Percentiles rank a stretch among this genome's conserved stretches.
These are phyloP conservation scores for Corylus avellana DNA, from an alignment of 306 rosid genomes.

Conservation along the genomic window DNA sequence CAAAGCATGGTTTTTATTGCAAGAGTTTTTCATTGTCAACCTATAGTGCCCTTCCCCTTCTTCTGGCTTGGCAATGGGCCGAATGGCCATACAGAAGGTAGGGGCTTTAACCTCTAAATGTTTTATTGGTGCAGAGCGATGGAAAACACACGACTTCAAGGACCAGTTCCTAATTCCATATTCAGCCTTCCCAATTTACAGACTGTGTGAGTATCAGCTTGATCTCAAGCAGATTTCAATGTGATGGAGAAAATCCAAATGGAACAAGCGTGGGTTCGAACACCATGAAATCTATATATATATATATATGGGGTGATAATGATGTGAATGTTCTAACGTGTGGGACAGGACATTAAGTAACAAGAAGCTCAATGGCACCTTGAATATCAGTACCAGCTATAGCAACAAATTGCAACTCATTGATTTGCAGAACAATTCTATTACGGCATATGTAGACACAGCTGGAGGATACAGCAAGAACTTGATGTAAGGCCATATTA, in stretches of 20 bases:
- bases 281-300: not conserved
- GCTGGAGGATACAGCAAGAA: not conserved
- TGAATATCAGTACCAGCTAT: conserved; percentile 17
- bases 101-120: not conserved
- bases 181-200: conserved; percentile 34
- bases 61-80: not conserved
- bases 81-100: not conserved
- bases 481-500: conserved; percentile 29
- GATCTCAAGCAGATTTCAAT: not conserved
- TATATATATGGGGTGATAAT: not conserved
- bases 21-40: not conserved
- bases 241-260: not conserved
- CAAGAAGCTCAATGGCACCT: conserved; percentile 34
- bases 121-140: conserved; percentile 25
- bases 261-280: too few species aligned
- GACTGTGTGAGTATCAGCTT: conserved; percentile 37
- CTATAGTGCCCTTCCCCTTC: not conserved
- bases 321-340: not conserved
- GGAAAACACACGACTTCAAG: conserved; percentile 31
- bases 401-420: conserved; percentile 18
- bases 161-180: conserved; percentile 30
- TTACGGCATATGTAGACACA: not conserved
- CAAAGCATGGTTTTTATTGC: not conserved
- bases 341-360: conserved; percentile 30
- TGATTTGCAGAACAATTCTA: conserved; percentile 27